Conservation (phyloP, 2,329 filamentous ascomycete species). For the Sclerotinia minor region DNA sequence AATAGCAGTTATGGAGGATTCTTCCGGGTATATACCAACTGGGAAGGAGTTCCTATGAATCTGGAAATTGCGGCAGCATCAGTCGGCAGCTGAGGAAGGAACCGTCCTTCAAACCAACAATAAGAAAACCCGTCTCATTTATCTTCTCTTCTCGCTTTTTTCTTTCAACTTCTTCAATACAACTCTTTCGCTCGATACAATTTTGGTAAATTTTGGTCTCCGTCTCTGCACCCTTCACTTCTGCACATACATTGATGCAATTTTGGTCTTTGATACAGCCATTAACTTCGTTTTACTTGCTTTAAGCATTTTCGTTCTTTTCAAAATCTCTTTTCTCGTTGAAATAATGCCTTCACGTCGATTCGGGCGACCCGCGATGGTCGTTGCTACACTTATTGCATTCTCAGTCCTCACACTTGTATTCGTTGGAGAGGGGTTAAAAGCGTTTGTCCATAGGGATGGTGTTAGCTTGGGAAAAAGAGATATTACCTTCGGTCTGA, state of each 20-base stretch:
- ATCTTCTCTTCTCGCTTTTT: slow-evolving; percentile 5
- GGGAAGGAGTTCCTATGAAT: slow-evolving; percentile 3
- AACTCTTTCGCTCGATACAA: slow-evolving; percentile 21
- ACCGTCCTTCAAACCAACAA: neutral
- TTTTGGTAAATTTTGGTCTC: slow-evolving; percentile 27
- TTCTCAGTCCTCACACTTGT: slow-evolving; percentile 35
- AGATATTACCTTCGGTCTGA: slow-evolving; percentile 15
- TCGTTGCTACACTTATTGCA: slow-evolving; percentile 30
- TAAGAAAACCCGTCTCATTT: slow-evolving; percentile 19
- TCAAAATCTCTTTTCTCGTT: slow-evolving; percentile 20
- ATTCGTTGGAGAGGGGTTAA: slow-evolving; percentile 35
- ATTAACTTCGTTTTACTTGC: slow-evolving; percentile 24
- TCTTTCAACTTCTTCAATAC: slow-evolving; percentile 23
- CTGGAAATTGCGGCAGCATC: neutral
- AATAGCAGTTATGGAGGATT: slow-evolving; percentile 3
- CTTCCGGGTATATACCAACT: neutral
- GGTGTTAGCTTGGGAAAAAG: slow-evolving; percentile 21
- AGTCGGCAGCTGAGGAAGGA: slow-evolving; percentile 23
- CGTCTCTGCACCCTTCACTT: slow-evolving; percentile 24
- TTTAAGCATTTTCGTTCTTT: slow-evolving; percentile 22
- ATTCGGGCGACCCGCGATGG: slow-evolving; percentile 26
- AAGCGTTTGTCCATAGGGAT: slow-evolving; percentile 26
- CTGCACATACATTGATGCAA: slow-evolving; percentile 25
- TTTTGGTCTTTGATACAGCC: slow-evolving; percentile 27
- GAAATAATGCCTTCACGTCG: slow-evolving; percentile 34